Evolutionary conservation across 75 land plant species (phyloP).

Genomic region (Azolla pinnata): DNA sequence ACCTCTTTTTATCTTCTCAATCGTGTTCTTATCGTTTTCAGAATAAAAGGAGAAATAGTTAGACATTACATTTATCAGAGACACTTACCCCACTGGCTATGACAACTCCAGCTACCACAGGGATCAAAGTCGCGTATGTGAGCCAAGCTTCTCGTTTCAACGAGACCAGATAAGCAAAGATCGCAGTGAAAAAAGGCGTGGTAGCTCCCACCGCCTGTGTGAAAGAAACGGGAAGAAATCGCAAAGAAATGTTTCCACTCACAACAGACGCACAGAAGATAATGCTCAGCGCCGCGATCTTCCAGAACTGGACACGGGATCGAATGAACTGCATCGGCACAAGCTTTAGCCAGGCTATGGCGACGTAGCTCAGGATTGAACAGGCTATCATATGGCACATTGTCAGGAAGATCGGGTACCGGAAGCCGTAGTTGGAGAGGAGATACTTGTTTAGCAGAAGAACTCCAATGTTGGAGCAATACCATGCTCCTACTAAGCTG

Average conservation of each 20-base stretch:
- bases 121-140: conserved; percentile 57
- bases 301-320: conserved; percentile 53
- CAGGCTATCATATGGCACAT: conserved; percentile 96
- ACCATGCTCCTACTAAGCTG: conserved; percentile 61
- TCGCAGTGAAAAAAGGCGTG: conserved; percentile 83
- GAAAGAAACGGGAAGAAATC: conserved; percentile 71
- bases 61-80: too few relatives aligned
- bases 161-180: conserved; percentile 69
- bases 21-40: too few relatives aligned
- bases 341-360: conserved; percentile 52
- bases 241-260: conserved; percentile 71
- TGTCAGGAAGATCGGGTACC: conserved; percentile 74
- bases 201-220: conserved; percentile 92
- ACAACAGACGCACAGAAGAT: conserved; percentile 85
- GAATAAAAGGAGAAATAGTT: too few relatives aligned
- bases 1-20: too few relatives aligned
- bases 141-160: conserved; percentile 65
- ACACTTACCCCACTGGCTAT: conserved; percentile 72
- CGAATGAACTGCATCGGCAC: conserved; percentile 63
- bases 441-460: conserved; percentile 72
- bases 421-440: conserved; percentile 75
- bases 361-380: conserved; percentile 53
- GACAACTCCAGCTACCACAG: conserved; percentile 76
- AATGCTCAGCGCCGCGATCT: conserved; percentile 62
- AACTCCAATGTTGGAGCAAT: conserved; percentile 77